Evolutionary conservation across 805 yeast species (phyloP), one percentile per base, ranked within the genome.

Genomic region (Danielia reshetovae): DNA sequence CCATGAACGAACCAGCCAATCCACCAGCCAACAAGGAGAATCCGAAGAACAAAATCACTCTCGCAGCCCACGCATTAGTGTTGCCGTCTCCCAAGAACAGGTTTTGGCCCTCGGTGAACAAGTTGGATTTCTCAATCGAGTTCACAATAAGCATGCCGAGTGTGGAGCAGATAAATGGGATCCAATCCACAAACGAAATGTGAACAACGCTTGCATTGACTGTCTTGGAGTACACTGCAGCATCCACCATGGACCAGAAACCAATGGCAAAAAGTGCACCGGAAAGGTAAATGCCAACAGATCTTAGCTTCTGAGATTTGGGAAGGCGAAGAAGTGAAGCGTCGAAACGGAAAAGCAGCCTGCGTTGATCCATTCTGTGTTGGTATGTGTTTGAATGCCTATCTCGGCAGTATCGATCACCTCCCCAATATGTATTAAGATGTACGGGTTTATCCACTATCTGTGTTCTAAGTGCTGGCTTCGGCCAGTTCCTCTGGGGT

Each of bases 21-120:
- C 98, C 97, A 36, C 96, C 93, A 1, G 97, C 96, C 36, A 93
- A 70, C 30, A 90, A 68, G 4, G 96, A 84, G 59, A 93, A 93
- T 7, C 99, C 99, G 49, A 87, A 67, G 56, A 93, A 93, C 35
- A 93, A 69, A 11, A 94, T 81, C 24, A 89, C 79, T 49, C 96
- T 74, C 11, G 97, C 97, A 44, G 89, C 95, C 95, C 97, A 89
- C 25, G 89, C 86, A 34, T 85, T 81, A 10, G 75, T 54, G 25
- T 60, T 51, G 27, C 59, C 59, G 29, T 59, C 57, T n/a, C 68
- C 66, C 40, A 79, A 49, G 62, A 65, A 59, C 45, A 64, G 55
- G 36, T 56, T 58, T 43, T 56, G 59, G 32, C 52, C 50, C 46
- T 60, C 65, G 47, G 53, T 51, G 49, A 71, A 72, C 68, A 79